These are phyloP conservation scores for Taxillus chinensis DNA, from an alignment of 164 flowering plant species.

Conservation along the genomic window DNA sequence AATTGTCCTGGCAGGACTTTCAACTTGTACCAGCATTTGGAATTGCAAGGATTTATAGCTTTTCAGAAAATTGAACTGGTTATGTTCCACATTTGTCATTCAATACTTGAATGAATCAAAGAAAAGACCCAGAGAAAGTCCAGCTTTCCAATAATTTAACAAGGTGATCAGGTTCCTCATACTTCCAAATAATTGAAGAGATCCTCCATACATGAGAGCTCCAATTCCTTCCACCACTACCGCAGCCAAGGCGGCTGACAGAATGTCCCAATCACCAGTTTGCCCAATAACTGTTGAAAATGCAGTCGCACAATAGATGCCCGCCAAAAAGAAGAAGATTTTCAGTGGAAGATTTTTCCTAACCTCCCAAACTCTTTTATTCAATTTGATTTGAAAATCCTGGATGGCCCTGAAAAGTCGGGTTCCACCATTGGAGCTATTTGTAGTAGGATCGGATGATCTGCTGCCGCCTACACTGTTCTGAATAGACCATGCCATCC, in stretches of 20 bases:
- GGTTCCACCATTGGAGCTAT: slow-evolving; percentile 35
- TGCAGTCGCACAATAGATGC: slow-evolving; percentile 92
- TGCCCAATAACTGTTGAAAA: slow-evolving; percentile 95
- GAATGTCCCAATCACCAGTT: slow-evolving; percentile 96
- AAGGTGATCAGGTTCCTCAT: slow-evolving; percentile 43
- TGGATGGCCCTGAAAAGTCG: slow-evolving; percentile 50
- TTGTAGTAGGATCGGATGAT: slow-evolving; percentile 28
- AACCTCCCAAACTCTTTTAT: slow-evolving; percentile 38
- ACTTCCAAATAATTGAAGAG: slow-evolving; percentile 44
- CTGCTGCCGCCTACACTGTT: slow-evolving; percentile 43
- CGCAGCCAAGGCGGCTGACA: slow-evolving; percentile 89
- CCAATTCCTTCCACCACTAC: slow-evolving; percentile 88
- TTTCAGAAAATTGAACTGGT: no score
- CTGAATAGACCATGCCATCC: slow-evolving; percentile 37
- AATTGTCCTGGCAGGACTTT: no score
- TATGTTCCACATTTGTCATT: slow-evolving; percentile 11
- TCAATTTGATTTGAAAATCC: slow-evolving; percentile 37
- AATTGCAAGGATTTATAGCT: not conserved
- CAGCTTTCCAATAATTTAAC: slow-evolving; percentile 92
- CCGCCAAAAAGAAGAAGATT: slow-evolving; percentile 75
- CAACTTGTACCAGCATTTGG: not conserved
- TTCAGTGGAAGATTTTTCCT: slow-evolving; percentile 67
- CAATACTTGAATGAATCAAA: slow-evolving; percentile 89
- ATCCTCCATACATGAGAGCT: slow-evolving; percentile 72
- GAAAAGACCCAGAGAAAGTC: slow-evolving; percentile 84